These are phyloP conservation scores for Candida glucosophila DNA, from an alignment of 1,139 yeast genomes.

Conservation along the genomic window DNA sequence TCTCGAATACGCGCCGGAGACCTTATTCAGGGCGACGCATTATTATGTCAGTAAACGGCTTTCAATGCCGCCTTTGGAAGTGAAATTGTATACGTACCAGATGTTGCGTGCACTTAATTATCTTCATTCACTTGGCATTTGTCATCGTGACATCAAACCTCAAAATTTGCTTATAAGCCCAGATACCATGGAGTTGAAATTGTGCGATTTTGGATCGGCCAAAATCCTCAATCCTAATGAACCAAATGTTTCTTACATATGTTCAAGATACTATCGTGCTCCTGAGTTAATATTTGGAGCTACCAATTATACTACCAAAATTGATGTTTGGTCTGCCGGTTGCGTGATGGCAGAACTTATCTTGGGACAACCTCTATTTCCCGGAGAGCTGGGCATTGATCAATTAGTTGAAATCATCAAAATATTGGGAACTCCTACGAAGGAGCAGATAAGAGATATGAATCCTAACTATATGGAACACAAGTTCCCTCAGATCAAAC, in stretches of 20 bases:
- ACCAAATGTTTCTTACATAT: slow-evolving; percentile 92
- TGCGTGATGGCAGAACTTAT: slow-evolving; percentile 97
- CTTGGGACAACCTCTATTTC: slow-evolving; percentile 92
- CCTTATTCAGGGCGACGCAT: slow-evolving; percentile 83
- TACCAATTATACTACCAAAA: slow-evolving; percentile 89
- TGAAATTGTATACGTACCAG: slow-evolving; percentile 86
- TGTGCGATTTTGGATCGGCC: slow-evolving; percentile 99
- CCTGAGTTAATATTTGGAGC: slow-evolving; percentile 91
- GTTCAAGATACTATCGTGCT: slow-evolving; percentile 94
- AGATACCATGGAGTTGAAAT: slow-evolving; percentile 69
- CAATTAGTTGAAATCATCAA: slow-evolving; percentile 95
- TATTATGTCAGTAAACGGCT: slow-evolving; percentile 69
- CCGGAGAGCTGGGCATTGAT: slow-evolving; percentile 96
- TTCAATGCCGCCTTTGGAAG: slow-evolving; percentile 83
- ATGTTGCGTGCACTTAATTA: slow-evolving; percentile 85
- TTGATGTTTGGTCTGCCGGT: slow-evolving; percentile 96
- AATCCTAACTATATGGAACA: slow-evolving; percentile 97
- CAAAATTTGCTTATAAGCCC: slow-evolving; percentile 90
- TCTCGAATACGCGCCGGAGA: slow-evolving; percentile 89
- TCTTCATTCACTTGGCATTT: slow-evolving; percentile 83
- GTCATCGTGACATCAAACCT: slow-evolving; percentile 97
- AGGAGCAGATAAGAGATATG: slow-evolving; percentile 90
- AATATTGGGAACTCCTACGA: slow-evolving; percentile 89
- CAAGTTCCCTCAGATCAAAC: slow-evolving; percentile 91
- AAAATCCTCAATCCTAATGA: slow-evolving; percentile 82